phyloP scores from a whole-genome alignment of 1,139 yeast species.

The Kurtzmaniella quercitrusa region DNA sequence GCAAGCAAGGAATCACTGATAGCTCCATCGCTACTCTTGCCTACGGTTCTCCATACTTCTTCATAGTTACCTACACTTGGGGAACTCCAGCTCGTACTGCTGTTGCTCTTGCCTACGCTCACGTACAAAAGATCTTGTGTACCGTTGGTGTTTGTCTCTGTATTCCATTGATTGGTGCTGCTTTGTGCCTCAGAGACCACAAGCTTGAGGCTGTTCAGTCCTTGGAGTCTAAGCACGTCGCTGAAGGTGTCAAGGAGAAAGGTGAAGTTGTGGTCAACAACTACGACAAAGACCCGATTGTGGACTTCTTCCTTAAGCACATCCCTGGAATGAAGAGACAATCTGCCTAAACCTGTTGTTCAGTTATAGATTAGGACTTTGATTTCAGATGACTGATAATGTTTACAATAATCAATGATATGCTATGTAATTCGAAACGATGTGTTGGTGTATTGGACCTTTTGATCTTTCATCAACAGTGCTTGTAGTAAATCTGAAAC shows the following conservation, averaged over 20 bases:
- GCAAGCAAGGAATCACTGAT: constrained; percentile 11
- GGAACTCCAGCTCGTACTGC: constrained; percentile 28
- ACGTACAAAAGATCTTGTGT: constrained; percentile 29
- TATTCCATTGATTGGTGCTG: constrained; percentile 26
- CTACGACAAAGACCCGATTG: constrained; percentile 21
- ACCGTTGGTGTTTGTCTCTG: constrained; percentile 29
- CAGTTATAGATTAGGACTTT: no score
- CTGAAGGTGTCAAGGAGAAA: neutral
- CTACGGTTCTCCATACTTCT: constrained; percentile 51
- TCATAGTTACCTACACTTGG: constrained; percentile 28
- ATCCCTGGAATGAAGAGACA: neutral
- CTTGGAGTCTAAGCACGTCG: constrained; percentile 10
- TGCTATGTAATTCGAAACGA: no score
- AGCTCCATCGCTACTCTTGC: constrained; percentile 38
- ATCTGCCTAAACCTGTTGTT: no score
- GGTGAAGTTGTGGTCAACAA: constrained; percentile 29
- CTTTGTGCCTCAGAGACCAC: constrained; percentile 32
- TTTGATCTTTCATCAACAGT: no score
- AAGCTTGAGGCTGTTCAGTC: constrained; percentile 24
- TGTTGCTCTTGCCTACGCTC: constrained; percentile 29
- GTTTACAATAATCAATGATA: no score
- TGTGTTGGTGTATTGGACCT: no score
- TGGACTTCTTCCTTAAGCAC: no score
- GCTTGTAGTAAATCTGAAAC: no score
- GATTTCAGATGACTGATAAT: no score